Evolutionary conservation across 2,329 filamentous ascomycete genomes (phyloP).

Genomic region (Hypoxylon sp.): DNA sequence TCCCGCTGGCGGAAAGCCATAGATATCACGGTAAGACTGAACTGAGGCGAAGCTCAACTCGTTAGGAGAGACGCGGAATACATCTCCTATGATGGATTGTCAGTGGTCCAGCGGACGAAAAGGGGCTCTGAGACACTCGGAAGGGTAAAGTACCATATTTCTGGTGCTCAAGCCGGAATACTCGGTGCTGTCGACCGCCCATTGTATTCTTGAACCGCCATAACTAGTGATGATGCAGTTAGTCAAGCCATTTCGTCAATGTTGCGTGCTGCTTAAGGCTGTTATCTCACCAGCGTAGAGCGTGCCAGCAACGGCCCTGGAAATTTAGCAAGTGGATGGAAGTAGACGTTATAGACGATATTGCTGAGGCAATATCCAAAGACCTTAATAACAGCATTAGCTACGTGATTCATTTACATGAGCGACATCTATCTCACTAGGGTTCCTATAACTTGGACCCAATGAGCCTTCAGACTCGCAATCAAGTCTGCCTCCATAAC

Average conservation of each 20-base stretch:
- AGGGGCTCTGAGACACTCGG: background rate
- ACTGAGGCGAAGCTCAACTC: constrained; percentile 37
- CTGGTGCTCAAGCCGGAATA: constrained; percentile 23
- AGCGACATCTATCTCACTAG: constrained; percentile 15
- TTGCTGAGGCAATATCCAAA: constrained; percentile 11
- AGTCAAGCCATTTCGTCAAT: background rate
- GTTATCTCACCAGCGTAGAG: constrained; percentile 26
- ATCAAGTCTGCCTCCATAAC: constrained; percentile 19
- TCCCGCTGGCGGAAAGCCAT: constrained; percentile 29
- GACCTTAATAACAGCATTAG: constrained; percentile 6
- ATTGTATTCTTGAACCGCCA: constrained; percentile 41
- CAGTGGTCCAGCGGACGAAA: constrained; percentile 4
- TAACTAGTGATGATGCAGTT: constrained; percentile 12
- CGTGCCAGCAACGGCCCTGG: constrained; percentile 34
- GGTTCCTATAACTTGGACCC: constrained; percentile 11
- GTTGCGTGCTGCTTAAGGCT: background rate
- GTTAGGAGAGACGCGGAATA: constrained; percentile 41
- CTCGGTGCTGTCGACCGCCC: constrained; percentile 30
- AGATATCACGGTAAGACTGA: constrained; percentile 39
- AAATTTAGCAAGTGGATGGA: constrained; percentile 40
- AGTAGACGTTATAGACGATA: constrained; percentile 41
- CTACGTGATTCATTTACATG: constrained; percentile 1
- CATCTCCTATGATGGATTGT: constrained; percentile 24
- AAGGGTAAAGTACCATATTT: constrained; percentile 34
- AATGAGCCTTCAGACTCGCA: constrained; percentile 14